Evolutionary conservation across 2,329 filamentous ascomycete species (phyloP), one percentile per base, ranked within the genome.

Genomic region (Colletotrichum sp.): DNA sequence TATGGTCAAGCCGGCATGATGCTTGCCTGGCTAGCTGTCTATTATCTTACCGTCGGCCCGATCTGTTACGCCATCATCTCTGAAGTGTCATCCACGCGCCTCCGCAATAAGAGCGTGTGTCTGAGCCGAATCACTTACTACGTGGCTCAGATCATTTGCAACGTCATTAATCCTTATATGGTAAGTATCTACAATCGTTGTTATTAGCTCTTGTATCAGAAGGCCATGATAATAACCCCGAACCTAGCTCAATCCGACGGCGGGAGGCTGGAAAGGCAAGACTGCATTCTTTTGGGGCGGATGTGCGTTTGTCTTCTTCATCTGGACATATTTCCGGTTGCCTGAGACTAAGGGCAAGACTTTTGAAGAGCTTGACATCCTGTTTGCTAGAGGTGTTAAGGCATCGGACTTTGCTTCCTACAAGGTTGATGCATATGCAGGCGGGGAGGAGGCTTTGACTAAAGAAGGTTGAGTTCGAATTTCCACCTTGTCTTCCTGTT

Each of bases 11-110:
- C 85, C 0, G 77, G 82, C 1, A 82, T 88, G 6, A 83, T 85
- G 39, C 77, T 89, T 39, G 84, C 87, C 22, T 89, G 87, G 86
- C 82, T 87, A 3, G 83, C 83, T 62, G 81, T 83, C 6, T 87
- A 87, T 78, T 86, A 85, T 78, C 79, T 84, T 63, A 87, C 86
- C 1, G 82, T 88, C 7, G 88, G 87, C 1, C 86, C 87, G 2
- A 82, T 87, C 12, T 83, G 84, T 8, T 88, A 87, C 78, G 82
- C 84, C 7, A 82, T 88, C 55, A 79, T 78, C 27, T 77, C 72
- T 8, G 52, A 57, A 29, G 52, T 57, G 5, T 57, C 52, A 29
- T 57, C 52, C 5, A 57, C 52, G 27, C 52, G 52, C 25, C 52
- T 57, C 19, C 52, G 52, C 25, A 57, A 57, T 2, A 57, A 57